Conservation (phyloP, 2,329 filamentous ascomycete species). For the Fusarium gaditjirri region DNA sequence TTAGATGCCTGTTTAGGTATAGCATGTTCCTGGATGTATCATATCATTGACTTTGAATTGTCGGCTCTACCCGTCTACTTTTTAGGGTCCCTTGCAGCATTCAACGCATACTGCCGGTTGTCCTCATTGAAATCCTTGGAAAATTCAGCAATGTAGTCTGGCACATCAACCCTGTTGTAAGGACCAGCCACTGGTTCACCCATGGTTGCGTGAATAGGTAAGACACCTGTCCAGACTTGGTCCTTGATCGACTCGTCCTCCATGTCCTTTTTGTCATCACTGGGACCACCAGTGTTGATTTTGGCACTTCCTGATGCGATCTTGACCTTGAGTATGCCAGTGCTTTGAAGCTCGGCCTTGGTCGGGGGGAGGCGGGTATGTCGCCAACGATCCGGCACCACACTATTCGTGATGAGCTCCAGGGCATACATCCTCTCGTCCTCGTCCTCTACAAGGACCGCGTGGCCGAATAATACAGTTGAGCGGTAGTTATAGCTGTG, state of each 20-base stretch:
- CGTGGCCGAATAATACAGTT: constrained; percentile 80
- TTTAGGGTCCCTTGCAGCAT: constrained; percentile 41
- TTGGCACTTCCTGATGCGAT: constrained; percentile 81
- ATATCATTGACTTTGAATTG: not conserved
- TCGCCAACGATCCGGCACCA: constrained; percentile 76
- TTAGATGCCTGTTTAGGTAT: constrained; percentile 2
- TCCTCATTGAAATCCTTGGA: constrained; percentile 52
- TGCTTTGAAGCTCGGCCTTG: constrained; percentile 78
- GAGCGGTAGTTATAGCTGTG: constrained; percentile 91
- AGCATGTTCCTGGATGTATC: not conserved
- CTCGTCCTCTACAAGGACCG: constrained; percentile 70
- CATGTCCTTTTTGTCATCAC: constrained; percentile 62
- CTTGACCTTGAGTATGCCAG: constrained; percentile 75
- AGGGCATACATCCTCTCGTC: constrained; percentile 83
- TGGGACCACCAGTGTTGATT: constrained; percentile 72
- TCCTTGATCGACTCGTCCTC: constrained; percentile 55
- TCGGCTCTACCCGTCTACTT: not conserved
- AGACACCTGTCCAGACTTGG: constrained; percentile 65
- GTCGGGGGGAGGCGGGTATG: constrained; percentile 77
- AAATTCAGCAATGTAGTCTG: constrained; percentile 67
- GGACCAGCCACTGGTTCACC: constrained; percentile 70
- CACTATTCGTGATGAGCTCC: constrained; percentile 78
- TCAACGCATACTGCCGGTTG: constrained; percentile 44
- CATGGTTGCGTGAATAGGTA: constrained; percentile 71
- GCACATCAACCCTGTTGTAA: constrained; percentile 70